A percentile compares a stretch with the other conserved stretches of the same genome.
phyloP scores from a whole-genome alignment of 108 stramenopile genomes.

The Parmales sp. region DNA sequence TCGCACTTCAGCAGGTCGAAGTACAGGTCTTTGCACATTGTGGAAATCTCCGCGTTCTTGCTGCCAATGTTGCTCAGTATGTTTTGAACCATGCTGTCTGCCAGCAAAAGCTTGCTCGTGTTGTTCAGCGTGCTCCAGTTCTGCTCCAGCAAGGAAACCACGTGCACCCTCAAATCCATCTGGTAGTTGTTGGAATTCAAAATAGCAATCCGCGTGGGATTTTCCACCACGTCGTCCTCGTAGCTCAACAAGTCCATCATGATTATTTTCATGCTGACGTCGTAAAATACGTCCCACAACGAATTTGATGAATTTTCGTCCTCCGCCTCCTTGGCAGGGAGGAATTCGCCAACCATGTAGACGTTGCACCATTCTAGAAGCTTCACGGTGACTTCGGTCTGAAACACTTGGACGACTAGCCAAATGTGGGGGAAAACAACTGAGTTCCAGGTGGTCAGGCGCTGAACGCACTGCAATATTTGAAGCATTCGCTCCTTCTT shows the following conservation, averaged over 20 bases:
- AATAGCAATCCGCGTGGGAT: neutral
- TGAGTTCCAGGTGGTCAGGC: neutral
- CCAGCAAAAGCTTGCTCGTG: neutral
- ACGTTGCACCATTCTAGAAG: constrained; percentile 1
- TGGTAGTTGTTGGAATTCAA: neutral
- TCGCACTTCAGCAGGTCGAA: constrained; percentile 4
- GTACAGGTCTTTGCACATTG: constrained; percentile 2
- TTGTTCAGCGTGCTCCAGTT: neutral
- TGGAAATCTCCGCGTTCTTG: neutral
- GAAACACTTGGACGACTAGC: constrained; percentile 4
- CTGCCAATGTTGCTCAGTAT: neutral
- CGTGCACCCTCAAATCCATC: constrained; percentile 1
- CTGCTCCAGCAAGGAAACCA: neutral
- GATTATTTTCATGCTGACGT: constrained; percentile 1
- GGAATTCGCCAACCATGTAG: neutral
- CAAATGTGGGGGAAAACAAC: neutral
- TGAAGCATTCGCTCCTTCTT: neutral
- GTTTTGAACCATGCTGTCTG: neutral
- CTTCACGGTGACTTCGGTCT: constrained; percentile 6
- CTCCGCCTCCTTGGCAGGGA: neutral
- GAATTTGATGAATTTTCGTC: too few species aligned
- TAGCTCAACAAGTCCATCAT: neutral
- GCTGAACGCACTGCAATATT: neutral
- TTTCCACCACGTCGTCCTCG: neutral
- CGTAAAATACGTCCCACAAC: constrained; percentile 1